Evolutionary conservation across 192 early-diverging fungal genomes (phyloP).

Genomic region (Coemansia sp.): DNA sequence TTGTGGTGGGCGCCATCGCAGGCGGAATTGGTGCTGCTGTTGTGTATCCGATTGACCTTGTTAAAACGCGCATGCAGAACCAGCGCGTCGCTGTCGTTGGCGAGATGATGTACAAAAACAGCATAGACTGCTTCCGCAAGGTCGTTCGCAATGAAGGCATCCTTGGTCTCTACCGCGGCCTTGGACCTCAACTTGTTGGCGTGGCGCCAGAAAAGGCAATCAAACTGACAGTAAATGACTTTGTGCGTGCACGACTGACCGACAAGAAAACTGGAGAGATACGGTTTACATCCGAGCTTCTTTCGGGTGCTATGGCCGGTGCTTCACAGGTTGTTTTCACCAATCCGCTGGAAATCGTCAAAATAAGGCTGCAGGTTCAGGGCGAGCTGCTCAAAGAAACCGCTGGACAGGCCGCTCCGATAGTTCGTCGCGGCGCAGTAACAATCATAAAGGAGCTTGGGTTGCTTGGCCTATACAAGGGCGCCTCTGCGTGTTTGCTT

Average conservation of each 20-base stretch:
- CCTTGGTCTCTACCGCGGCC: slow-evolving; percentile 87
- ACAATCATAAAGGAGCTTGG: slow-evolving; percentile 90
- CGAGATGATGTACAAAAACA: slow-evolving; percentile 92
- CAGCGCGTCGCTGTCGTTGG: slow-evolving; percentile 90
- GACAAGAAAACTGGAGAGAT: slow-evolving; percentile 76
- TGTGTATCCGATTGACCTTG: slow-evolving; percentile 97
- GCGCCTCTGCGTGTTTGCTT: slow-evolving; percentile 88
- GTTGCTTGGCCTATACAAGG: slow-evolving; percentile 92
- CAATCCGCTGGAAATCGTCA: slow-evolving; percentile 98
- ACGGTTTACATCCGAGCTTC: slow-evolving; percentile 74
- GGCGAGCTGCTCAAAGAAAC: slow-evolving; percentile 67
- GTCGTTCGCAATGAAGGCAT: slow-evolving; percentile 92
- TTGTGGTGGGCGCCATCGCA: slow-evolving; percentile 83
- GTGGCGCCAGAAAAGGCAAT: slow-evolving; percentile 99
- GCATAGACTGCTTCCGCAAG: slow-evolving; percentile 94
- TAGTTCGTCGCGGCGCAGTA: slow-evolving; percentile 71
- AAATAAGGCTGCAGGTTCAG: slow-evolving; percentile 93
- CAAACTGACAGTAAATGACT: slow-evolving; percentile 96
- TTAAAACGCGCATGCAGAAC: slow-evolving; percentile 99
- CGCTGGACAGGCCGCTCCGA: slow-evolving; percentile 36
- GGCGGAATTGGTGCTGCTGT: slow-evolving; percentile 93
- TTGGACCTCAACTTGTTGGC: slow-evolving; percentile 89
- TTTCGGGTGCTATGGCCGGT: slow-evolving; percentile 88
- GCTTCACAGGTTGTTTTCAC: slow-evolving; percentile 91
- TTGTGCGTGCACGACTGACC: slow-evolving; percentile 72